A percentile compares a stretch with the other conserved stretches of the same genome.
Conservation (phyloP, 768 basidiomycete genomes). For the Boletales sp. region DNA sequence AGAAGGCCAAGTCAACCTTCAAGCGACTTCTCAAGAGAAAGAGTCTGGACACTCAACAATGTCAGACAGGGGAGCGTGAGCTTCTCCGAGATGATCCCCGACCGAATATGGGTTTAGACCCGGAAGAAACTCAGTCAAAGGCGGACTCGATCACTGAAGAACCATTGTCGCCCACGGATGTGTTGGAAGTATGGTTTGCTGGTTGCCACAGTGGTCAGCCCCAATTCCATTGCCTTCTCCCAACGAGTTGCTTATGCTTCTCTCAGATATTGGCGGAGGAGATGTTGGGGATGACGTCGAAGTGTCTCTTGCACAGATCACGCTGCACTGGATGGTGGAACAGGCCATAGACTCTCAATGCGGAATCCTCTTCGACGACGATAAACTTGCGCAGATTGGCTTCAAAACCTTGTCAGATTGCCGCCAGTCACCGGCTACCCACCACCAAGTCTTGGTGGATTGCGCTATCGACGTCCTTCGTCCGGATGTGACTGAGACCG, state of each 20-base stretch:
- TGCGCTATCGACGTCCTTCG: background rate
- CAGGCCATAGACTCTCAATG: constrained; percentile 56
- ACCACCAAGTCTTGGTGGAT: background rate
- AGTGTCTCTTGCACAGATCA: constrained; percentile 51
- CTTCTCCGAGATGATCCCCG: background rate
- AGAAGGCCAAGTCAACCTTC: background rate
- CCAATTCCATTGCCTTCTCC: background rate
- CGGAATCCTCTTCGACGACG: constrained; percentile 54
- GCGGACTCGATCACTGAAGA: constrained; percentile 1
- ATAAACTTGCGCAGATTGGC: constrained; percentile 43
- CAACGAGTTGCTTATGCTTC: background rate
- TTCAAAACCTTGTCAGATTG: constrained; percentile 22
- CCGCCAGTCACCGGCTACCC: constrained; percentile 7
- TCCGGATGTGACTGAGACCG: background rate
- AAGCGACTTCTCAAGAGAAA: background rate
- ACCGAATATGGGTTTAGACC: background rate
- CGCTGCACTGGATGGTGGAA: constrained; percentile 78
- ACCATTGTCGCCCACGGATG: constrained; percentile 36
- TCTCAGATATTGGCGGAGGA: constrained; percentile 69
- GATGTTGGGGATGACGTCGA: constrained; percentile 40
- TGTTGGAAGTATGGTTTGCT: constrained; percentile 78
- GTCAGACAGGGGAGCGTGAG: background rate
- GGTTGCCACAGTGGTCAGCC: constrained; percentile 67
- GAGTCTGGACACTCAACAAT: background rate
- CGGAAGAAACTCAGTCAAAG: background rate